Evolutionary conservation across 108 stramenopile genomes (phyloP), one percentile per base, ranked within the genome.

Genomic region (Pseudonitzschia multiseries): DNA sequence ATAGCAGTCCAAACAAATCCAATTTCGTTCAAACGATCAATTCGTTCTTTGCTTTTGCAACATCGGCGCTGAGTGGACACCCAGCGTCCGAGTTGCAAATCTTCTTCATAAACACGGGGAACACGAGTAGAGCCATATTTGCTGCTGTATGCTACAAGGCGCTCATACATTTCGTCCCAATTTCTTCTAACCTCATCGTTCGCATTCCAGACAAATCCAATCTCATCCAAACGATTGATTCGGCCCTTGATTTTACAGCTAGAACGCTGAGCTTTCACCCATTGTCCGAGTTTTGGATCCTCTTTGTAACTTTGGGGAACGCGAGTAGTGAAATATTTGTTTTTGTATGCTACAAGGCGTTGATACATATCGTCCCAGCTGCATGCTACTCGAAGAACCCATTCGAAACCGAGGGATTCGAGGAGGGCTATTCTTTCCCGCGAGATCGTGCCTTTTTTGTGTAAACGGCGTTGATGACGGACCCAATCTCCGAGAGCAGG

Each of bases 1-100:
- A n/a, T n/a, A n/a, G n/a, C n/a, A n/a, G n/a, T 65, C 65, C 65
- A 65, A 6, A 42, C 65, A 46, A 65, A 65, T 41, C 65, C 65
- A 44, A 65, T n/a, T n/a, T 41, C 14, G 22, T 65, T 32, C 24
- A 65, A 43, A 41, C 17, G 65, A 43, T 65, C 32, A 17, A 65
- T 27, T 43, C 65, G 65, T 10, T 43, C 21, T n/a, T 65, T 22
- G 20, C 10, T 17, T 43, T 46, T n/a, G 41, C 32, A 43, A n/a
- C 22, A 10, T 18, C 9, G 6, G 17, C 65, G 65, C 44, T 65
- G 65, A 10, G 40, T 13, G 20, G 14, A n/a, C 43, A 65, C 65
- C 65, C 65, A 65, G 8, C 22, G 17, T 17, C 18, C 65, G 12
- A 65, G 65, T 43, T 65, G n/a, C n/a, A 41, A 41, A 65, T 65